These are phyloP conservation scores for Pisolithus microcarpus DNA, from an alignment of 768 basidiomycete genomes.

Conservation along the genomic window DNA sequence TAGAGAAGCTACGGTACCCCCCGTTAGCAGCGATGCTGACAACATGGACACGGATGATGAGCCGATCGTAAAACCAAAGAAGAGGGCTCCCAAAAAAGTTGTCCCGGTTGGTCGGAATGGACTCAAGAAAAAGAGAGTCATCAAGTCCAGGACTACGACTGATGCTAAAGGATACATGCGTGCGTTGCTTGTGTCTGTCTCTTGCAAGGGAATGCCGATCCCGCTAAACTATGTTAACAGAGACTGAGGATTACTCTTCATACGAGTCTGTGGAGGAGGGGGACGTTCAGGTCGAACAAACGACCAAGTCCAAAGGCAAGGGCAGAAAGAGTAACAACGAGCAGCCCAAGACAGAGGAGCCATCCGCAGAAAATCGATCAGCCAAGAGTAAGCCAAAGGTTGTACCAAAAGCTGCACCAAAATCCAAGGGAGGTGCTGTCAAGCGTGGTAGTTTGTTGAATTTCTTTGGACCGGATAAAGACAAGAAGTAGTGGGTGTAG, in stretches of 20 bases:
- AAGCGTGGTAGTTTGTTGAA: constrained; percentile 27
- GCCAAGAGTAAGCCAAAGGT: constrained; percentile 10
- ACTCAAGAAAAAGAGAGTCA: constrained; percentile 60
- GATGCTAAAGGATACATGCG: constrained; percentile 72
- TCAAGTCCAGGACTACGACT: constrained; percentile 47
- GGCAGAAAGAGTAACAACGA: constrained; percentile 14
- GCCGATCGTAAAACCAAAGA: constrained; percentile 27
- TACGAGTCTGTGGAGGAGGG: constrained; percentile 74
- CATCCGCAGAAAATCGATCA: constrained; percentile 16
- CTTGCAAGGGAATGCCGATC: neutral
- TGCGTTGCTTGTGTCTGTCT: constrained; percentile 26
- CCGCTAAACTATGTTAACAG: constrained; percentile 30
- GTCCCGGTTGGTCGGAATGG: constrained; percentile 76
- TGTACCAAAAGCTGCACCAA: constrained; percentile 9
- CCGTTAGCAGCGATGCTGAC: constrained; percentile 23
- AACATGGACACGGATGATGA: constrained; percentile 25
- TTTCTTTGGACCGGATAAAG: constrained; percentile 26
- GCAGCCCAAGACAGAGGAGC: constrained; percentile 11
- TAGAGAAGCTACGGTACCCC: constrained; percentile 21
- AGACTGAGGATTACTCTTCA: constrained; percentile 70
- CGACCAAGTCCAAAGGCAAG: constrained; percentile 15
- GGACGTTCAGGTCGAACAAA: constrained; percentile 26
- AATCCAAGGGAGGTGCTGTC: constrained; percentile 10
- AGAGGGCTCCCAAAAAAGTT: constrained; percentile 46
- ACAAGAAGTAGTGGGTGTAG: constrained; percentile 16